Evolutionary conservation across 768 basidiomycete species (phyloP), one percentile per base, ranked within the genome.

Genomic region (Macrolepiota albuminosa): DNA sequence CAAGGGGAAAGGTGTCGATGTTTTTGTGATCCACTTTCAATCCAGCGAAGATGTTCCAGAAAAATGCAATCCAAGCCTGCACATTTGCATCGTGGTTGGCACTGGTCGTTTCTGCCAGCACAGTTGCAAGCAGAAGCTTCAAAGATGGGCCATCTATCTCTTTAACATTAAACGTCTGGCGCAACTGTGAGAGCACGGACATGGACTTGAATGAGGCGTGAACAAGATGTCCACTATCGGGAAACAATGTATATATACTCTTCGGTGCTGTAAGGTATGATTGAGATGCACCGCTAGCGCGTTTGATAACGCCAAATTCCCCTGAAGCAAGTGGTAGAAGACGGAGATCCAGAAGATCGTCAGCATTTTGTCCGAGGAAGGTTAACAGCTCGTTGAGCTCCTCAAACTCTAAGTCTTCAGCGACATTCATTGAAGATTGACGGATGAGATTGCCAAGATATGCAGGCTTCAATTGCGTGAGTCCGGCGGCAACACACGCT

Each of bases 291-390:
- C 57, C 58, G n/a, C 50, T 57, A 8, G 52, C 34, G 26, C 60
- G 31, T 43, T 68, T 58, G 9, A 79, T 67, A 2, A 59, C 61
- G 2, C 67, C 72, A 48, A 73, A 73, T 0, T 59, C 68, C 6
- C 67, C 72, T 58, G 77, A 63, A 21, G 72, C 68, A n/a, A 80
- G 67, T 6, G 75, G 77, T 1, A 81, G 57, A 3, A 81, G 67
- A 2, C 67, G 65, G 47, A 79, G 67, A 0, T 68, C 76, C 37
- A 64, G 26, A 13, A 75, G 56, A 48, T 64, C 57, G 5, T 62
- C 57, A 5, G 61, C 36, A 1, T 36, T 54, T 2, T 67, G 62
- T 26, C 58, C 52, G 11, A 78, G 65, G 55, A 70, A 77, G 1
- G 11, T 34, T 29, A 75, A 61, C 5, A 76, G 46, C 5, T 65